A percentile compares a stretch with the other conserved stretches of the same genome.
These are phyloP conservation scores for Gossypium anomalum DNA, from an alignment of 345 rosid genomes.

Conservation along the genomic window DNA sequence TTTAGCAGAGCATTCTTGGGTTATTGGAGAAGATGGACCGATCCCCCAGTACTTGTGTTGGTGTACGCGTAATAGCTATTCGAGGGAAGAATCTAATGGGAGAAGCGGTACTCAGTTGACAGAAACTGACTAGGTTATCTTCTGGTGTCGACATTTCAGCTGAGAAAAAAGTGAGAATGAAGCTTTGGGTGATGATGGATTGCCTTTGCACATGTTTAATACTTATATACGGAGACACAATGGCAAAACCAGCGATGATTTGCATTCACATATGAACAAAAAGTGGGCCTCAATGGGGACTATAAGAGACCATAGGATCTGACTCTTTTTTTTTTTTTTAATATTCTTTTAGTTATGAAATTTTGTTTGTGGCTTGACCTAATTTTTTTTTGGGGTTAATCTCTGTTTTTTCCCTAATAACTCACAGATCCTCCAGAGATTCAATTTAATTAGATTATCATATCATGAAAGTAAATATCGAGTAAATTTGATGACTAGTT, in stretches of 20 bases:
- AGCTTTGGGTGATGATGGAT: too few species aligned
- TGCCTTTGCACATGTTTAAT: too few species aligned
- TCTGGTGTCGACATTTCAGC: conserved; percentile 7
- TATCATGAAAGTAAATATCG: neutral
- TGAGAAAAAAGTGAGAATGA: too few species aligned
- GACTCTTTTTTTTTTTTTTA: neutral
- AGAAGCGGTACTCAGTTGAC: conserved; percentile 1
- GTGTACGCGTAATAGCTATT: conserved; percentile 61
- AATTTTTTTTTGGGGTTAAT: neutral
- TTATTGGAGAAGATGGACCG: conserved; percentile 61
- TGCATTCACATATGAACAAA: neutral
- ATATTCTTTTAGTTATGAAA: neutral
- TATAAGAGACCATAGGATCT: neutral
- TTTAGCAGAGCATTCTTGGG: conserved; percentile 75
- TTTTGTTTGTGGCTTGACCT: neutral
- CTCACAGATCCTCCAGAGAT: neutral
- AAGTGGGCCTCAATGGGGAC: neutral
- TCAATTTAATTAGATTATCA: neutral
- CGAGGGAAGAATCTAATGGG: conserved; percentile 28
- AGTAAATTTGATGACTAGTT: neutral
- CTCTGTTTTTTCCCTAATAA: neutral
- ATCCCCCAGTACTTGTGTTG: conserved; percentile 64
- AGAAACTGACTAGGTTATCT: conserved; percentile 23
- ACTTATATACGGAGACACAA: too few species aligned
- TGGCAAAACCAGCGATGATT: neutral